Conservation (phyloP, 345 rosid genomes). For the Aquilaria sinensis region DNA sequence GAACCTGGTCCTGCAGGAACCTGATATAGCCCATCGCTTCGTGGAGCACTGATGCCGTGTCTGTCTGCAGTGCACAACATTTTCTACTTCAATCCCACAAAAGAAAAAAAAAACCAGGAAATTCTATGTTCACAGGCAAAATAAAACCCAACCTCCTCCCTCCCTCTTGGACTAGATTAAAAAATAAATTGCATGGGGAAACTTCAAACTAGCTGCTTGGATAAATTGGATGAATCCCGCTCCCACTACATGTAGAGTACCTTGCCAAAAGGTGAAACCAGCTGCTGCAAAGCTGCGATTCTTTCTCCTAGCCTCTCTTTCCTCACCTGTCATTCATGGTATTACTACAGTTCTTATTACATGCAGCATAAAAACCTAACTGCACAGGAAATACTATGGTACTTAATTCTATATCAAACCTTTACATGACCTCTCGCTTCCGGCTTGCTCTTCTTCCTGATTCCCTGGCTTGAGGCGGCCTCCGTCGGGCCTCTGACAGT, state of each 20-base stretch:
- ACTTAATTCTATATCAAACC: conserved; percentile 21
- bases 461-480: conserved; percentile 25
- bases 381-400: neutral
- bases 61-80: conserved; percentile 50
- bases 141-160: conserved; percentile 4
- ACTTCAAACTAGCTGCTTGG: neutral
- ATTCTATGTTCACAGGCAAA: neutral
- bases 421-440: conserved; percentile 39
- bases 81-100: neutral
- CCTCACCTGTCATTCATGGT: conserved; percentile 28
- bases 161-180: neutral
- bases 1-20: conserved; percentile 89
- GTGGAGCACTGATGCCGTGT: conserved; percentile 86
- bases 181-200: no score
- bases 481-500: neutral
- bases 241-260: conserved; percentile 17
- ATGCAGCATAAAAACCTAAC: neutral
- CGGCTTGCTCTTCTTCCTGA: conserved; percentile 35
- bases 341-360: no score
- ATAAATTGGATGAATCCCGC: neutral
- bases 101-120: neutral
- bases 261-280: conserved; percentile 95
- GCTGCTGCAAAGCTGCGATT: conserved; percentile 70
- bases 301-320: conserved; percentile 81
- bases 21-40: conserved; percentile 97